Evolutionary conservation across 2,329 filamentous ascomycete genomes (phyloP).

Genomic region (Botrytis galanthina): DNA sequence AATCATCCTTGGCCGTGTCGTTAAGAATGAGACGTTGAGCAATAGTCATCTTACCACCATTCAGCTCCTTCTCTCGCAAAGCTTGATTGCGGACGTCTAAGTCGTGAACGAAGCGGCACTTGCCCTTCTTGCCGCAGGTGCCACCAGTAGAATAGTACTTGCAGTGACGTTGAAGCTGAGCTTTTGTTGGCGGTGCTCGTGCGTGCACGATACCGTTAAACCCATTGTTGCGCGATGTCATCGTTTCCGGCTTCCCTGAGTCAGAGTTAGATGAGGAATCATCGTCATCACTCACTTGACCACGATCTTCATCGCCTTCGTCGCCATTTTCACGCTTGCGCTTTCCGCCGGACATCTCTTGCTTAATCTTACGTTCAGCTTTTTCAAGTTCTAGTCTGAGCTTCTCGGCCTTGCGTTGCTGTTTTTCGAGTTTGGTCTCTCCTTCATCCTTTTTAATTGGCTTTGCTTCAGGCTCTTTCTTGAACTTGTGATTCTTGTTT

Average conservation of each 20-base stretch:
- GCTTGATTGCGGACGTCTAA: slow-evolving; percentile 61
- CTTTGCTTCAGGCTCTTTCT: slow-evolving; percentile 40
- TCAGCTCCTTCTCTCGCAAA: slow-evolving; percentile 61
- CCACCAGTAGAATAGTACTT: slow-evolving; percentile 70
- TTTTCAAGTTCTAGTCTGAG: slow-evolving; percentile 64
- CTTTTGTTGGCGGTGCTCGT: slow-evolving; percentile 50
- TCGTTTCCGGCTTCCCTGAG: slow-evolving; percentile 58
- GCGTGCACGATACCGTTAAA: slow-evolving; percentile 26
- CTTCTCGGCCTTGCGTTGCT: slow-evolving; percentile 57
- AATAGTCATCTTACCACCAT: slow-evolving; percentile 64
- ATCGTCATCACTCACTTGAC: slow-evolving; percentile 36
- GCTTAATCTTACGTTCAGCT: slow-evolving; percentile 53
- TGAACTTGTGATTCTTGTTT: slow-evolving; percentile 29
- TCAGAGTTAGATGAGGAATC: slow-evolving; percentile 42
- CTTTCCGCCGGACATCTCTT: slow-evolving; percentile 56
- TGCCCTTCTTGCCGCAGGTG: slow-evolving; percentile 69
- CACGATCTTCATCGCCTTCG: slow-evolving; percentile 60
- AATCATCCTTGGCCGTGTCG: slow-evolving; percentile 66
- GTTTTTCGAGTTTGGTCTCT: slow-evolving; percentile 51
- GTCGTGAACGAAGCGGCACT: slow-evolving; percentile 71
- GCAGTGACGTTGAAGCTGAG: slow-evolving; percentile 64
- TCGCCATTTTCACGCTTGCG: slow-evolving; percentile 66
- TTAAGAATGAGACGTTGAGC: slow-evolving; percentile 64
- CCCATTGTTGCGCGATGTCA: slow-evolving; percentile 47
- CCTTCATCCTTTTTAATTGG: slow-evolving; percentile 50